These are phyloP conservation scores for Exophiala aquamarina DNA, from an alignment of 2,329 filamentous ascomycete species.

Conservation along the genomic window DNA sequence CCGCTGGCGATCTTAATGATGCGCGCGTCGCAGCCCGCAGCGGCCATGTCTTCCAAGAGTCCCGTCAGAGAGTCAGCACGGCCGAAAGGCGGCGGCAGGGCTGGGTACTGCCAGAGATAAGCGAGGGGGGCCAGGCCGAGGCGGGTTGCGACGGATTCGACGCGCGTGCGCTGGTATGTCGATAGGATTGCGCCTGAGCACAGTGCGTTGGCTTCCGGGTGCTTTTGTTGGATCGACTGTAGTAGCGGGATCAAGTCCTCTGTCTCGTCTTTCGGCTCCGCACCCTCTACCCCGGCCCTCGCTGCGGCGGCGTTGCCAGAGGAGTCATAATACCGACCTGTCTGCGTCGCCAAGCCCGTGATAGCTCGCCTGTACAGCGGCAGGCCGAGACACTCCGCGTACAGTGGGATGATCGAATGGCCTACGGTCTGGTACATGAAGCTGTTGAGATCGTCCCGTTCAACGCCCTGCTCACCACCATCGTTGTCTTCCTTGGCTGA, in stretches of 20 bases:
- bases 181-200: conserved; percentile 90
- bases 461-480: conserved; percentile 44
- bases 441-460: conserved; percentile 76
- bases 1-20: conserved; percentile 95
- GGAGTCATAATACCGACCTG: conserved; percentile 67
- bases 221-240: conserved; percentile 60
- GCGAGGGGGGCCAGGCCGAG: conserved; percentile 80
- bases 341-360: conserved; percentile 67
- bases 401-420: conserved; percentile 81
- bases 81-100: conserved; percentile 56
- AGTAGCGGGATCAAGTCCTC: conserved; percentile 81
- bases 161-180: conserved; percentile 92
- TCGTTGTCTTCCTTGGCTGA: conserved; percentile 31
- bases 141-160: conserved; percentile 85
- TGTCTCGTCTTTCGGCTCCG: too few species aligned
- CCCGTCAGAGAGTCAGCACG: conserved; percentile 34
- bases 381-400: conserved; percentile 73
- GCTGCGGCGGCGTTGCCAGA: too few species aligned
- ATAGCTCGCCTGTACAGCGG: conserved; percentile 84
- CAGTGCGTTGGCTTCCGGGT: conserved; percentile 82
- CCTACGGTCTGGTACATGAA: conserved; percentile 99
- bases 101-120: conserved; percentile 89
- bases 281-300: too few species aligned
- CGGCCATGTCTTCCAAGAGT: conserved; percentile 78
- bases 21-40: conserved; percentile 75